Conservation (phyloP, 495 filamentous ascomycete species). For the Penicillium canescens region DNA sequence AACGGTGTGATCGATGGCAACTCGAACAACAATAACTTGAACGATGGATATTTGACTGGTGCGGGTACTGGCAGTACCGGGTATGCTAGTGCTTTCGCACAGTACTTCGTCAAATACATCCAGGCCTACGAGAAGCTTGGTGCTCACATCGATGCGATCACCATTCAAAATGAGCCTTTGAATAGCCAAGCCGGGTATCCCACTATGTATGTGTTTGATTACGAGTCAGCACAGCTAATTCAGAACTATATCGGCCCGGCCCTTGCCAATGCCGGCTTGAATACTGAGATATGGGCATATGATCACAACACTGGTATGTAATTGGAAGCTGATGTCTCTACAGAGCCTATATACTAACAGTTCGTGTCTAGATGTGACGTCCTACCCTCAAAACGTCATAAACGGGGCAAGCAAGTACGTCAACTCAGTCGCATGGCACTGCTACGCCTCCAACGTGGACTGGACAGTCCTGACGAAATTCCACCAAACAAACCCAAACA, state of each 20-base stretch:
- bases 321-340: background rate
- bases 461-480: conserved; percentile 54
- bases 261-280: conserved; percentile 37
- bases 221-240: conserved; percentile 49
- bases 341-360: background rate
- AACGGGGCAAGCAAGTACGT: conserved; percentile 43
- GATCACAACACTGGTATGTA: conserved; percentile 56
- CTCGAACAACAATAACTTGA: conserved; percentile 51
- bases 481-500: conserved; percentile 42
- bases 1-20: conserved; percentile 50
- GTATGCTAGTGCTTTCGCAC: conserved; percentile 45
- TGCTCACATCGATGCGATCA: conserved; percentile 52
- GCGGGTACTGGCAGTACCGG: conserved; percentile 22
- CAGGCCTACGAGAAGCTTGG: conserved; percentile 47
- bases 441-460: conserved; percentile 47
- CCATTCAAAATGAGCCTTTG: conserved; percentile 58
- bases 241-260: conserved; percentile 52
- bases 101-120: conserved; percentile 60
- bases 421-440: conserved; percentile 56
- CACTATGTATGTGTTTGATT: conserved; percentile 53
- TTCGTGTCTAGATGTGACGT: conserved; percentile 27
- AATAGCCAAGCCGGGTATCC: conserved; percentile 54
- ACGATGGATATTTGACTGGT: conserved; percentile 36
- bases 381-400: conserved; percentile 51
- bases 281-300: conserved; percentile 53